Base-by-base conservation (phyloP, 495 filamentous ascomycete genomes). In the Choiromyces venosus region DNA sequence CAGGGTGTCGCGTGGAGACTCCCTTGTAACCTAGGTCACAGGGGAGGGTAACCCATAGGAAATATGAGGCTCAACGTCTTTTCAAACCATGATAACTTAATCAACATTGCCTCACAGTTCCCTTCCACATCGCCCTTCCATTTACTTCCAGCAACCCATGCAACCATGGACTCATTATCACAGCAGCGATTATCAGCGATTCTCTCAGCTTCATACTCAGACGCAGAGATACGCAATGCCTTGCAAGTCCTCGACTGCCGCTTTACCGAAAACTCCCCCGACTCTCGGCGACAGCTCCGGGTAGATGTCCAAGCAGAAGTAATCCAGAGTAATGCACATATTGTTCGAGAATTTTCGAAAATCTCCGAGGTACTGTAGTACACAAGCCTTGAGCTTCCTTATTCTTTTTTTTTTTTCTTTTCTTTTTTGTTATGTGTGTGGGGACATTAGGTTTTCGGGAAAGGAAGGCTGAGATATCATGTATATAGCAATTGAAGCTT, bases 301-400 rank as follows among this genome's bases (percentile, higher is more conserved):
- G 83, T 96, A 1, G 91, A 97, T 82, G 86, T 96, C 2, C 93
- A 98, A 82, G 93, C 92, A 78, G 93, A 98, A 82, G 91, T 97
- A 40, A 92, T 97, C 65, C 88, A 94, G 73, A 92, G 92, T 83
- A 97, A 98, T 89, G 93, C 90, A 40, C 90, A 93, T 71, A 92
- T 99, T 71, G 89, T 99, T 67, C 84, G 87, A 69, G 94, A 97
- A 80, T 98, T 98, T 84, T 91, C 93, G 37, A 87, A 90, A 75
- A 93, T 99, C 56, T 93, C 94, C 64, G 92, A 96, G 88, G 93
- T 96, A 82, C 82, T 76, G 76, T 66, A 73, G 69, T 65, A 39
- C 37, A 71, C 18, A 65, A 61, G 37, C 37, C 16, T 40, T 38
- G 19, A 37, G 10, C 18, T 38, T 71, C 61, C 25, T 66, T 39